These are phyloP conservation scores for Volvariella volvacea DNA, from an alignment of 1,284 basidiomycete species.

Conservation along the genomic window DNA sequence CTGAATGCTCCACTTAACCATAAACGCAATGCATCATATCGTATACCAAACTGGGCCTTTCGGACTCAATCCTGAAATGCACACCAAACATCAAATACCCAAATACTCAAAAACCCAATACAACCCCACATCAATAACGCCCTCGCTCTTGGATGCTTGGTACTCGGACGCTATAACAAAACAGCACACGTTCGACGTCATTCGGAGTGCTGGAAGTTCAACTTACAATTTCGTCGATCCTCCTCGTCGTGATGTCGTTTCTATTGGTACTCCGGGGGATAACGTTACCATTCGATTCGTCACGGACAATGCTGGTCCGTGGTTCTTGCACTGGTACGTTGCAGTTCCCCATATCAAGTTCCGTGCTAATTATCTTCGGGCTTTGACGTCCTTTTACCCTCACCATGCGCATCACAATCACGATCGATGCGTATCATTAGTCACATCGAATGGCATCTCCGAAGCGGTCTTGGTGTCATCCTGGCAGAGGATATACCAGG, in stretches of 20 bases:
- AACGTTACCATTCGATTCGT: conserved; percentile 24
- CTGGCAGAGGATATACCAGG: conserved; percentile 9
- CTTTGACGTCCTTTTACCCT: conserved; percentile 1
- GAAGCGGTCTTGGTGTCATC: conserved; percentile 11
- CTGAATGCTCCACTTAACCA: too few species aligned
- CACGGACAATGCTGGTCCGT: conserved; percentile 33
- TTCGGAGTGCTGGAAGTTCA: conserved; percentile 24
- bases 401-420: background rate
- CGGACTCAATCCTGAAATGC: too few species aligned
- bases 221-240: conserved; percentile 29
- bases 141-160: too few species aligned
- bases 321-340: conserved; percentile 36
- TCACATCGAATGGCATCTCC: conserved; percentile 25
- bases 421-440: too few species aligned
- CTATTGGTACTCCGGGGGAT: conserved; percentile 16
- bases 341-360: background rate
- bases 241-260: conserved; percentile 22
- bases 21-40: too few species aligned
- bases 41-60: too few species aligned
- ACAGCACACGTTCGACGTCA: conserved; percentile 26
- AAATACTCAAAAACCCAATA: too few species aligned
- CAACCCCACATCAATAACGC: too few species aligned
- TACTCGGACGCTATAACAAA: too few species aligned
- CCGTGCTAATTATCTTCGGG: conserved; percentile 1
- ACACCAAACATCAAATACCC: too few species aligned